These are phyloP conservation scores for Calocybe indica DNA, from an alignment of 768 basidiomycete genomes.

Conservation along the genomic window DNA sequence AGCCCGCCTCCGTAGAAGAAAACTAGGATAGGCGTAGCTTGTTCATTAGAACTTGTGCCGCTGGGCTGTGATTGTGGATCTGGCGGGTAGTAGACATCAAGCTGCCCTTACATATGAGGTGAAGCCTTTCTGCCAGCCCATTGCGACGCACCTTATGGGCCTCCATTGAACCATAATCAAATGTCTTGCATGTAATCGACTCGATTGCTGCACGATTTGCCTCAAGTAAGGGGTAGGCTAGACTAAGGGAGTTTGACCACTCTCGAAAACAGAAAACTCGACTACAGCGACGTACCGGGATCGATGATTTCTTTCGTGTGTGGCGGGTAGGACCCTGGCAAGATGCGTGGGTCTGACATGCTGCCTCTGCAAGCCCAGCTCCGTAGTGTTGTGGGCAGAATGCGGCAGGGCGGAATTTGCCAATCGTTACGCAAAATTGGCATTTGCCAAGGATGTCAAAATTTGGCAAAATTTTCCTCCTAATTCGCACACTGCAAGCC, in stretches of 20 bases:
- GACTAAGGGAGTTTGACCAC: neutral
- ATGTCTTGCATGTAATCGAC: conserved; percentile 12
- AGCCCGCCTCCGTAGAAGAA: conserved; percentile 22
- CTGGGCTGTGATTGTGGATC: neutral
- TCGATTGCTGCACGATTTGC: conserved; percentile 13
- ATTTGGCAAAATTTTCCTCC: no score
- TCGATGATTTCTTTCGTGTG: conserved; percentile 12
- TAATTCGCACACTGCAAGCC: no score
- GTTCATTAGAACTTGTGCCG: neutral
- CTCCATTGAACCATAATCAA: conserved; percentile 10
- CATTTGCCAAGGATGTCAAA: no score
- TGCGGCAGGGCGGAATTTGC: no score
- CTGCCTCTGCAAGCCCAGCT: no score
- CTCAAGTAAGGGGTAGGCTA: conserved; percentile 15
- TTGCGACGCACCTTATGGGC: conserved; percentile 9
- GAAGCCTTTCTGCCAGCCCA: neutral
- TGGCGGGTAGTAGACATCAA: conserved; percentile 18
- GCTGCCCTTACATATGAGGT: conserved; percentile 7
- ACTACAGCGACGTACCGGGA: conserved; percentile 3
- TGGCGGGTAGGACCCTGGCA: neutral
- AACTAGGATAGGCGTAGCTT: conserved; percentile 10
- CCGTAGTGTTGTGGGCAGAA: no score
- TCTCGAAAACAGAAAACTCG: neutral
- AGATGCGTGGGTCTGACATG: no score
- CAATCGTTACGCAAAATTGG: no score